Percentiles rank a stretch among this genome's conserved stretches.
These are phyloP conservation scores for Colletotrichum sp. DNA, from an alignment of 2,329 filamentous ascomycete species.

Conservation along the genomic window DNA sequence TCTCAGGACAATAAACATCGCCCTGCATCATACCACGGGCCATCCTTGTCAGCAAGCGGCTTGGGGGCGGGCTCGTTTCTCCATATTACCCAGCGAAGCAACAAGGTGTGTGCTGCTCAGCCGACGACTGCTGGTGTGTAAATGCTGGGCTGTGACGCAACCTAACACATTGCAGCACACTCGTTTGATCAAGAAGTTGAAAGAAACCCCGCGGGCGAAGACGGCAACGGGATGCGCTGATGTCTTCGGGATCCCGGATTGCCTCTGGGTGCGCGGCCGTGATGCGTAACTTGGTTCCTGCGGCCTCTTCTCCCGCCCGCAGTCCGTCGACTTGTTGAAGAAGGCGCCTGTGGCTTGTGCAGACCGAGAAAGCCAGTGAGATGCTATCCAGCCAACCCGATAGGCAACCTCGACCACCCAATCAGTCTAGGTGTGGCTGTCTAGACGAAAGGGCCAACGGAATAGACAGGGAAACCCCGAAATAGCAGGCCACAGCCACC, in stretches of 20 bases:
- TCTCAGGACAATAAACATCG: neutral
- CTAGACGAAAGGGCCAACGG: neutral
- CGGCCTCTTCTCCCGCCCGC: neutral
- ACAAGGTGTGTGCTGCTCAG: neutral
- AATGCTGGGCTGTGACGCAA: slow-evolving; percentile 3
- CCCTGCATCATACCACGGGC: neutral
- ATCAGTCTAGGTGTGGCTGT: neutral
- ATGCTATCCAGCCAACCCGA: neutral
- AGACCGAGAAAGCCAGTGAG: neutral
- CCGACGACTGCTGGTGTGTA: neutral
- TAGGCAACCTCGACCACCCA: neutral
- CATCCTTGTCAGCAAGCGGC: neutral
- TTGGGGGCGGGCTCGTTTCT: neutral
- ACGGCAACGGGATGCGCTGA: neutral
- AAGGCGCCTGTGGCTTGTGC: neutral
- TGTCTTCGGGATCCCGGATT: neutral
- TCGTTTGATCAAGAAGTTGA: neutral
- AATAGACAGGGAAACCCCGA: neutral
- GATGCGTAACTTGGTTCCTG: neutral
- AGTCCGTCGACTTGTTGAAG: neutral
- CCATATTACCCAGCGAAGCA: neutral
- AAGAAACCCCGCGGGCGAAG: neutral
- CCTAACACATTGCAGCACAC: neutral
- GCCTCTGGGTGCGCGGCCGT: neutral
- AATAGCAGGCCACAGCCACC: neutral